Evolutionary conservation across 2,329 filamentous ascomycete species (phyloP), one percentile per base, ranked within the genome.

Genomic region (Ophiosphaerella herpotricha): DNA sequence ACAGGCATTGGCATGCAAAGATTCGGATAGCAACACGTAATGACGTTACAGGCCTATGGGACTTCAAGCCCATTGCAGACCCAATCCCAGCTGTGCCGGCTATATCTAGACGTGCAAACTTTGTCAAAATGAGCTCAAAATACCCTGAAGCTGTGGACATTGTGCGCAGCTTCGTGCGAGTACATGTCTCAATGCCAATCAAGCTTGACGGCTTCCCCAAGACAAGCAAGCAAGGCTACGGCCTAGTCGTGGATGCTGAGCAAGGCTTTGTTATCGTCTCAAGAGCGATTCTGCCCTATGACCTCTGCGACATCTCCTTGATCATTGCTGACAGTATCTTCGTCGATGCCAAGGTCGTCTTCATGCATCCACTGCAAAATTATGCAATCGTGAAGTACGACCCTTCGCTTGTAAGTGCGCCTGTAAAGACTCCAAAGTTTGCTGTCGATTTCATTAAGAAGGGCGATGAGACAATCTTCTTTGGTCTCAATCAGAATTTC

Each of bases 171-270:
- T 97, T 99, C 70, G 93, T 99, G 23, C 88, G 94, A 34, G 89
- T 99, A 47, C 88, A 90, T 57, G 96, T 92, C 64, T 89, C 87
- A 21, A 93, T 99, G 87, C 94, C 94, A 0, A 79, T 99, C 55
- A 97, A 97, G 79, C 82, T 99, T 8, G 94, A 99, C 71, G 94
- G 94, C n/a, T 99, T 96, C 71, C 95, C 94, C 5, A 90, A 94
- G 72, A 91, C 94, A 60, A 84, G 91, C 41, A 94, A 96, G 75
- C 94, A 91, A 77, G 94, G 94, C 1, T 97, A 96, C 80, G 94
- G 94, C 34, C 78, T 99, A 33, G 93, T 99, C n/a, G 90, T 99
- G 55, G 94, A 99, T 74, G 94, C 95, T 0, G 91, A 95, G 53
- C 93, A 97, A 77, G 94, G 94, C 14, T 81, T 99, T 14, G 94